Evolutionary conservation across 2,329 filamentous ascomycete genomes (phyloP), one percentile per base, ranked within the genome.

Genomic region (Metarhizium guizhouense): DNA sequence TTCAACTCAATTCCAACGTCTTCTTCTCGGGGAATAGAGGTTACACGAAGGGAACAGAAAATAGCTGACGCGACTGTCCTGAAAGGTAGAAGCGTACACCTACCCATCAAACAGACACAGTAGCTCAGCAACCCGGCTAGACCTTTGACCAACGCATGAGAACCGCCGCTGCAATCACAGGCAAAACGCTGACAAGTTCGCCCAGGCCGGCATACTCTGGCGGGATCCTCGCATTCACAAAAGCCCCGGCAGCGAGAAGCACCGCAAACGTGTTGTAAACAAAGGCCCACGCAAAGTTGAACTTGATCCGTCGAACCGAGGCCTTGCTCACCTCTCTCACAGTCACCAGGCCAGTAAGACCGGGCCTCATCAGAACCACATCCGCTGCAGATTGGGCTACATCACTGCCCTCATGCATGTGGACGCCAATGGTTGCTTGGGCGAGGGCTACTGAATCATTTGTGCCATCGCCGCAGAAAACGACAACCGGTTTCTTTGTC

Each of bases 381-480:
- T 91, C 86, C 0, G 88, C 85, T 0, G 86, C 85, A 2, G 75
- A 77, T 54, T 81, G 74, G 0, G 88, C 85, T 1, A 91, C 75
- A 56, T 90, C 87, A 1, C 78, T 82, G 4, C 76, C 76, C 47
- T 70, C 68, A 57, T 79, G 80, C 65, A 93, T 81, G 60, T 89
- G 85, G 0, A 91, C 74, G 32, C 89, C 89, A 32, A 93, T 78
- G 6, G 79, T 80, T 1, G 89, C 86, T 64, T 85, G 81, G 0
- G 86, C 83, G 2, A 93, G 76, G 0, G 88, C 88, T 3, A 82
- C 76, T 0, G 88, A 86, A 63, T 93, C 88, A 66, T 93, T 93
- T 14, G 86, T 90, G 2, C 89, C 89, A 62, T 93, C 88, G 38
- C 88, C 88, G 52, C 81, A 79, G 68, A 93, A 92, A 6, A 91